Evolutionary conservation across 176 grass and related monocot species (phyloP), one percentile per base, ranked within the genome.

Genomic region (Thalia dealbata): DNA sequence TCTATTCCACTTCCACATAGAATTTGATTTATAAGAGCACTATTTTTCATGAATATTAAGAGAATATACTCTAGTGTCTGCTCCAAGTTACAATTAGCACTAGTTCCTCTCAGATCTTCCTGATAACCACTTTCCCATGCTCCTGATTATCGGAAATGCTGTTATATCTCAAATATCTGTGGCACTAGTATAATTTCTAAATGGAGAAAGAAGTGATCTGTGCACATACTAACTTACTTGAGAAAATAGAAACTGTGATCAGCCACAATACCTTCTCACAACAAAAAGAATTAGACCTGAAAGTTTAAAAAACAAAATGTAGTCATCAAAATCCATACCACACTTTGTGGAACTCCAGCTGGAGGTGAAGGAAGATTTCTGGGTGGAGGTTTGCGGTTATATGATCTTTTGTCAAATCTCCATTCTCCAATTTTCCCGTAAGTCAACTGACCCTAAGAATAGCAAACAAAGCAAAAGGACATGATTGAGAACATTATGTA

Each of bases 321-420:
- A 52, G 69, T 51, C 7, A 52, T 52, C 6, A 59, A 76, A 73
- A 83, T 61, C 8, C 82, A 67, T 96, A 96, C 89, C 93, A 96
- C 93, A 69, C 93, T 96, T 66, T 86, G 73, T 78, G 93, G 84
- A 56, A 92, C 80, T 22, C 84, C 89, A 75, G 81, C 65, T 14
- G 93, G 93, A 51, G 93, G 93, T 81, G 92, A 77, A 55, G 87
- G n/a, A 73, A 92, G 82, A 75, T 96, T 96, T 77, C 75, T 88
- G 55, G 82, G 89, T 73, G 89, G 89, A 70, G 93, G 78, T 71
- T 79, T 89, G 15, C 12, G 55, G 1, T n/a, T 50, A 12, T 81
- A 96, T 16, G 73, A 86, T 86, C 93, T 96, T 86, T 72, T 72
- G 48, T 72, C 69, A 72, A 72, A 51, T 15, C 48, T 72, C 69